A percentile compares a stretch with the other conserved stretches of the same genome.
phyloP scores from a whole-genome alignment of 1,284 basidiomycete genomes.

The Hypsizygus ulmarius region DNA sequence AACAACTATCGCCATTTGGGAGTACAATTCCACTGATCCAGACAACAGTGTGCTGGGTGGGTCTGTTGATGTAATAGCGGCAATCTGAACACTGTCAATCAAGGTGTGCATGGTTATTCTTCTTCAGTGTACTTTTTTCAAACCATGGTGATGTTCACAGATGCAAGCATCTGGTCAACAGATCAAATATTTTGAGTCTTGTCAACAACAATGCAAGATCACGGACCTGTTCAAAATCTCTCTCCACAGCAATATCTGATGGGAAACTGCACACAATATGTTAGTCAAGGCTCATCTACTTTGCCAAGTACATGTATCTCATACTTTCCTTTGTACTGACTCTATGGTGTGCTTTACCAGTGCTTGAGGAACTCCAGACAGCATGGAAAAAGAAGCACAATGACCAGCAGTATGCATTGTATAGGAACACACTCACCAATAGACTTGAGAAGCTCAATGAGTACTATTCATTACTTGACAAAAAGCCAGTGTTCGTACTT shows the following conservation, averaged over 20 bases:
- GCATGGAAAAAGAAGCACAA: slow-evolving; percentile 22
- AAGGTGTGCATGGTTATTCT: slow-evolving; percentile 25
- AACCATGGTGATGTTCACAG: slow-evolving; percentile 14
- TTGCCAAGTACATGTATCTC: slow-evolving; percentile 14
- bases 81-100: slow-evolving; percentile 18
- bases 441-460: slow-evolving; percentile 23
- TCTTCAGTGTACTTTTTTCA: too few species aligned
- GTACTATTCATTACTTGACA: slow-evolving; percentile 25
- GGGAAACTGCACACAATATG: slow-evolving; percentile 24
- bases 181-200: slow-evolving; percentile 19
- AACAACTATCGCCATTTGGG: slow-evolving; percentile 25
- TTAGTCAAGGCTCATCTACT: slow-evolving; percentile 18
- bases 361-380: slow-evolving; percentile 21
- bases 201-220: slow-evolving; percentile 19
- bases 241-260: slow-evolving; percentile 21
- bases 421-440: slow-evolving; percentile 13
- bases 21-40: slow-evolving; percentile 21
- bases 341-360: slow-evolving; percentile 21
- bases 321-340: slow-evolving; percentile 15
- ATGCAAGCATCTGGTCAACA: slow-evolving; percentile 21
- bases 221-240: slow-evolving; percentile 11
- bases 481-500: slow-evolving; percentile 18
- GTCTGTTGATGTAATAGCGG: slow-evolving; percentile 21
- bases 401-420: slow-evolving; percentile 6
- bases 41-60: slow-evolving; percentile 22